Evolutionary conservation across 2,329 filamentous ascomycete genomes (phyloP), one percentile per base, ranked within the genome.

Genomic region (Hypoxylon sp.): DNA sequence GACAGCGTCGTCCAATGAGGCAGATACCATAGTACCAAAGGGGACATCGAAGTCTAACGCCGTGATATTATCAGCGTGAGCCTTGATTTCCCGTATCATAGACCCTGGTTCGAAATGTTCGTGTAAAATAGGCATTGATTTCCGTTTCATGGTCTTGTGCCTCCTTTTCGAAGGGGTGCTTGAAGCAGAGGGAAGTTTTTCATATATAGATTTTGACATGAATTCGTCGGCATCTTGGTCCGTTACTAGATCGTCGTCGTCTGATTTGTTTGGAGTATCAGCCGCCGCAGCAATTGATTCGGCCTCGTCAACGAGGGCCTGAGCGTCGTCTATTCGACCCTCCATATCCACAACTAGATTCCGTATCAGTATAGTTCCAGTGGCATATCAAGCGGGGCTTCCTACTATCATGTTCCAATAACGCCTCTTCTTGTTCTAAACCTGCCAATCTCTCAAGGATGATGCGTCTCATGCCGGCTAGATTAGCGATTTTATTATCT

Each of bases 131-230:
- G 95, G 94, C 91, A 97, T 97, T 0, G 94, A 96, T 78, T 92
- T 93, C 67, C 91, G 87, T 60, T 90, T 85, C 66, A 86, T 85
- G 39, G 85, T 87, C 77, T 88, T 85, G 46, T 79, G 79, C 71
- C 84, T 84, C 72, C 83, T 84, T 14, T 83, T 85, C 6, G 84
- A 77, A 1, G 86, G 82, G 1, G 85, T 83, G 71, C 80, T 84
- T 21, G 78, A 77, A 27, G 81, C 76, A 8, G 81, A 80, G 1
- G 94, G 93, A 7, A 99, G 82, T 79, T 97, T 97, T 71, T 96
- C 92, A 78, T 98, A 99, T 72, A 99, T 93, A 11, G 94, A 97
- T 78, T 97, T 93, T 2, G 96, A 97, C 96, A 98, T 98, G 82
- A 98, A 99, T 0, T 84, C 85, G 41, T 84, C 80, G 34, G 85